Evolutionary conservation across 176 grass and related monocot species (phyloP), one percentile per base, ranked within the genome.

Genomic region (Elaeis guineensis): DNA sequence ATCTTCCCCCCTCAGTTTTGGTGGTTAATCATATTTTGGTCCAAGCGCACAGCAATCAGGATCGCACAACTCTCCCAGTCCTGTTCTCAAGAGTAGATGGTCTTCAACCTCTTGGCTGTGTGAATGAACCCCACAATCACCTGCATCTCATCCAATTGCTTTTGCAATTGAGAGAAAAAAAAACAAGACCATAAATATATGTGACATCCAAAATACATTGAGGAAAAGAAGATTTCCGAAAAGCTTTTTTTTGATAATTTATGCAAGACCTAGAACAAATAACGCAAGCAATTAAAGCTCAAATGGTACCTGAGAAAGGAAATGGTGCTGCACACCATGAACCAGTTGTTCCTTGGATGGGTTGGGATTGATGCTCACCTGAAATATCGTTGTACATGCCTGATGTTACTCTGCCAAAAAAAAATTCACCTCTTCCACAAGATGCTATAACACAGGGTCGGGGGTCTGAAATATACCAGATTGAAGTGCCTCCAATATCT

Each of bases 111-210:
- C 77, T 84, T 92, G 19, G 83, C 80, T 25, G 83, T 71, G 52
- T 75, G 79, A 6, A 86, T 83, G 80, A 92, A 87, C 24, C 59
- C 80, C 69, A 87, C 25, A 57, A 92, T 84, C 48, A 92, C 89
- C 75, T 87, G 89, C 66, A 84, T 59, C 65, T 92, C 89, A 72
- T 92, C 89, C 65, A 92, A 57, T 78, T 87, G 76, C 89, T 87
- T 59, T 19, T 77, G 17, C 20, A 79, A 73, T 55, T 25, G 1
- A 5, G 19, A 17, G 29, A 44, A 21, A 48, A 48, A 44, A 9
- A 12, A 44, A 44, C 35, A 14, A 44, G 35, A 44, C 9, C 35
- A 12, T 44, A 44, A 44, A 44, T 44, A 8, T 3, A 1, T 2
- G 2, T 12, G 11, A 30, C 0, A 6, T 30, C 28, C 28, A 30